Evolutionary conservation across 129 eudicot genomes (phyloP), one percentile per base, ranked within the genome.

Genomic region (Chrysanthemum seticuspe): DNA sequence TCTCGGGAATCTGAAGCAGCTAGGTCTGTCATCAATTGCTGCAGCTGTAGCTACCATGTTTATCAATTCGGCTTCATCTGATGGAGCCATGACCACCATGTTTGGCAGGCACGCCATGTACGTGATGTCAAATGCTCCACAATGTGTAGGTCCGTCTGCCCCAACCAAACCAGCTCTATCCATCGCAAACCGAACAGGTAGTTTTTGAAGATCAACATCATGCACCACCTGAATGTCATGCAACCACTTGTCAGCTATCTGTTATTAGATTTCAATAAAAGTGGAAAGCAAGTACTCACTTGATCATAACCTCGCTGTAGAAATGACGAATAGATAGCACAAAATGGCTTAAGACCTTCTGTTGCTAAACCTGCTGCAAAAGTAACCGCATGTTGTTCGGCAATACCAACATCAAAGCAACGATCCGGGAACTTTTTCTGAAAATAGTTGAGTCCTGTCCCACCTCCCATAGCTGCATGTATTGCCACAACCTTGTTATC

Each of bases 391-490:
- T 91, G 97, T 73, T 91, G 97, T 75, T 91, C 97, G 0, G 95
- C 97, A 53, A 91, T 87, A 31, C 97, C 97, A 7, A 91, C 97
- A 66, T 91, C 97, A 74, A 91, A 91, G 76, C 97, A 91, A 1
- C 95, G 90, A 18, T 85, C 84, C 0, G 97, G 97, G 68, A 91
- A 91, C 50, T 55, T 72, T 58, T 87, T 85, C 60, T 91, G 96
- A 83, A 91, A 91, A 36, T 80, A 84, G 29, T 91, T 91, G 0
- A 91, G 87, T n/a, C 97, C 97, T 8, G 97, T 88, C 62, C 97
- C 97, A 0, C 97, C 97, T 61, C 97, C 97, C 97, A 91, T 91
- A 49, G 97, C 97, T 18, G 97, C 97, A 65, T 91, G 97, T 40
- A 91, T 86, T 7, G 88, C 96, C 16, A 91, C 96, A 69, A 91